Evolutionary conservation across 2,329 filamentous ascomycete species (phyloP).

Genomic region (Ceratocystis harringtonii): DNA sequence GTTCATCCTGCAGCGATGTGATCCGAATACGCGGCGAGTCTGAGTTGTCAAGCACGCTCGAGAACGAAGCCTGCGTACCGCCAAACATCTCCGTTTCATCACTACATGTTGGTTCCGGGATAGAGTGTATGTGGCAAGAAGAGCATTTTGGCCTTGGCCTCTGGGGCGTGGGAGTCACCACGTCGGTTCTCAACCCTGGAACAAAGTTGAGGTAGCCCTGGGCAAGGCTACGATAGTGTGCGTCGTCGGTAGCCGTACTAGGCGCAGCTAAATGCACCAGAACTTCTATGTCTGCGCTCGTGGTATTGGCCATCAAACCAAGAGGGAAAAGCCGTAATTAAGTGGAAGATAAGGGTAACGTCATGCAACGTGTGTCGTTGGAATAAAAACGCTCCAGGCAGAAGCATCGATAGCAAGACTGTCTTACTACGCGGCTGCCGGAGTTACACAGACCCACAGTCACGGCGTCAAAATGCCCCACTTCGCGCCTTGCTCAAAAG

Average conservation of each 20-base stretch:
- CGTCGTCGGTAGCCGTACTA: constrained; percentile 34
- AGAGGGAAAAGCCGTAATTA: background rate
- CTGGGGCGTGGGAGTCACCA: background rate
- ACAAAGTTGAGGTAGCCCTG: constrained; percentile 36
- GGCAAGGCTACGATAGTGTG: constrained; percentile 34
- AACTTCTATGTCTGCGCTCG: constrained; percentile 32
- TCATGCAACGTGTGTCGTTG: background rate
- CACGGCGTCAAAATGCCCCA: background rate
- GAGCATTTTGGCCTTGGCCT: constrained; percentile 32
- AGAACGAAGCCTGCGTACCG: constrained; percentile 28
- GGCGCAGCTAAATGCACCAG: constrained; percentile 41
- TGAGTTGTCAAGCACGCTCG: constrained; percentile 32
- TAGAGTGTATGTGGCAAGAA: constrained; percentile 32
- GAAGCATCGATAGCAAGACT: background rate
- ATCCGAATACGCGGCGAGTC: constrained; percentile 23
- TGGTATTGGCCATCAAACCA: background rate
- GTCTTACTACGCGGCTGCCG: background rate
- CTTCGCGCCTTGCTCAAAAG: background rate
- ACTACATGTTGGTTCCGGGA: constrained; percentile 33
- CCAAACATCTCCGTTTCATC: constrained; percentile 29
- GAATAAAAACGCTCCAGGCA: background rate
- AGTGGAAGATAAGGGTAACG: background rate
- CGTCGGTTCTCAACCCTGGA: constrained; percentile 21
- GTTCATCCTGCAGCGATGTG: background rate
- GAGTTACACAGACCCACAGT: background rate